Percentiles rank a stretch among this genome's conserved stretches.
Evolutionary conservation across 805 yeast species (phyloP).

Genomic region (Pichia paraexigua): DNA sequence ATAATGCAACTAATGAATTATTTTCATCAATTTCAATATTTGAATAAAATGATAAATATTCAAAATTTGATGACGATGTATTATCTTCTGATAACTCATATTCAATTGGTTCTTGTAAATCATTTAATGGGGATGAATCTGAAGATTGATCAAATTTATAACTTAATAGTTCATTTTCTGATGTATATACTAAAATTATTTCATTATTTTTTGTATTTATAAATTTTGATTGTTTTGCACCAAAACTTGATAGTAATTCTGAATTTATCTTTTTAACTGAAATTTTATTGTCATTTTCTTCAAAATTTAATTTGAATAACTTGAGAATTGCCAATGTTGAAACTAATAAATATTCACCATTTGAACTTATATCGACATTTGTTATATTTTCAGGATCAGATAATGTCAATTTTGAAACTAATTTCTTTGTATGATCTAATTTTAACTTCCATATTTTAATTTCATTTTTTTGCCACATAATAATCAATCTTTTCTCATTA

Average conservation of each 20-base stretch:
- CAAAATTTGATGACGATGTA: background rate
- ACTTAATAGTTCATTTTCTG: slow-evolving; percentile 46
- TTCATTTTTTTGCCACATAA: slow-evolving; percentile 75
- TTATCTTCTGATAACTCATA: slow-evolving; percentile 25
- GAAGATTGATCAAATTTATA: slow-evolving; percentile 32
- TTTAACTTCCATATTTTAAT: slow-evolving; percentile 71
- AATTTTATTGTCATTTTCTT: slow-evolving; percentile 31
- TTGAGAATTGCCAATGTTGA: slow-evolving; percentile 62
- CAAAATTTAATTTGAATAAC: slow-evolving; percentile 49
- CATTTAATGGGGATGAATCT: slow-evolving; percentile 31
- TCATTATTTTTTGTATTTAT: slow-evolving; percentile 23
- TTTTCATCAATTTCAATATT: slow-evolving; percentile 42
- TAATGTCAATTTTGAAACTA: slow-evolving; percentile 58
- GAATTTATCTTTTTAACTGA: slow-evolving; percentile 50
- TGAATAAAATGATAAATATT: slow-evolving; percentile 42
- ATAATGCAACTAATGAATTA: slow-evolving; percentile 41
- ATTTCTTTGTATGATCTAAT: slow-evolving; percentile 35
- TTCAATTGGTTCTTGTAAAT: slow-evolving; percentile 27
- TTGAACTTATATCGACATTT: slow-evolving; percentile 54
- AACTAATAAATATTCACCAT: slow-evolving; percentile 62
- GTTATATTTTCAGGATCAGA: slow-evolving; percentile 78
- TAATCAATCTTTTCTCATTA: slow-evolving; percentile 41
- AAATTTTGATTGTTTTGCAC: slow-evolving; percentile 50
- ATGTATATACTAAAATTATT: slow-evolving; percentile 42
- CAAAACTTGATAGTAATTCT: slow-evolving; percentile 32